Percentiles rank a stretch among this genome's conserved stretches.
phyloP scores from a whole-genome alignment of 257 asterid species.

The Solanum sitiens region DNA sequence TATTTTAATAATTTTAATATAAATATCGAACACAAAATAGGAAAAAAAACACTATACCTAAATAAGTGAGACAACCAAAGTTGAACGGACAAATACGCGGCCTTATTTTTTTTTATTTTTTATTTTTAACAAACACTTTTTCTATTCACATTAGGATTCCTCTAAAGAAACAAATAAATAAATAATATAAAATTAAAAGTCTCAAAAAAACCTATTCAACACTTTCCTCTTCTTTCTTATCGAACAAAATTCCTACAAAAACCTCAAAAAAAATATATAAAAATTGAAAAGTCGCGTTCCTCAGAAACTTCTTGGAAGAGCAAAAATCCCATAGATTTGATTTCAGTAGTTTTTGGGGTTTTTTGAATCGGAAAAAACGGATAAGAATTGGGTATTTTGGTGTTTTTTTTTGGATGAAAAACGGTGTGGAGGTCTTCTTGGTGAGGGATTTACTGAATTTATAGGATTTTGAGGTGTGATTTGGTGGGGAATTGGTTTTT shows the following conservation, averaged over 20 bases:
- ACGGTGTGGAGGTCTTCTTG: background rate
- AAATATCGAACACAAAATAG: rapidly evolving
- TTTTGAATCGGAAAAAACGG: background rate
- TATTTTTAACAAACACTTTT: background rate
- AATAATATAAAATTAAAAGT: background rate
- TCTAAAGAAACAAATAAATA: background rate
- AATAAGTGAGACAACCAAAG: background rate
- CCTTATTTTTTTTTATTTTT: background rate
- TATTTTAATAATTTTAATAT: rapidly evolving
- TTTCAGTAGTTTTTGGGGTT: background rate
- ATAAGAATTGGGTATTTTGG: background rate
- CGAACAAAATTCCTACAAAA: background rate
- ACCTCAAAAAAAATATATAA: background rate
- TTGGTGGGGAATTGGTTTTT: background rate
- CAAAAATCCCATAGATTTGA: background rate
- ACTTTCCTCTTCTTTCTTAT: background rate
- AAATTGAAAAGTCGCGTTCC: background rate
- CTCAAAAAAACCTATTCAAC: background rate
- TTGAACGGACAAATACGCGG: background rate
- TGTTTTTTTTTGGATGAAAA: background rate
- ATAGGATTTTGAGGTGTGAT: background rate
- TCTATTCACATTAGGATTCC: background rate
- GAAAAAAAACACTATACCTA: background rate
- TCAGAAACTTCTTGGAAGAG: slow-evolving; percentile 3
- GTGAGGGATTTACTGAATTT: background rate